Conservation (phyloP, 164 flowering plant genomes). For the Berberis vulgaris region DNA sequence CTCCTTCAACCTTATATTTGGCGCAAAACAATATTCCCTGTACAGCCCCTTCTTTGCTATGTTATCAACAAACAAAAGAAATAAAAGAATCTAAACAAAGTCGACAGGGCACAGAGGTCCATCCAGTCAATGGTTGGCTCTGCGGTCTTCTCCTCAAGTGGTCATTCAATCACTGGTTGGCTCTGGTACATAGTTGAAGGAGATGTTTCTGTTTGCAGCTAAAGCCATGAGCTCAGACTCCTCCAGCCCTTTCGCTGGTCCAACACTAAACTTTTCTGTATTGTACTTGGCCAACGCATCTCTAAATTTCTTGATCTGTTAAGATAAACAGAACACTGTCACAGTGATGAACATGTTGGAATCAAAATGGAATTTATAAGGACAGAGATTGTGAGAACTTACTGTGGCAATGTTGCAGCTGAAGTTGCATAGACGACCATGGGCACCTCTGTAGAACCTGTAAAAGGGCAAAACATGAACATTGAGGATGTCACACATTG, state of each 20-base stretch:
- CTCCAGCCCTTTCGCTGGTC: constrained; percentile 65
- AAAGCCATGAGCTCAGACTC: constrained; percentile 70
- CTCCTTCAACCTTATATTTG: too few relatives aligned
- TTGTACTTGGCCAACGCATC: constrained; percentile 71
- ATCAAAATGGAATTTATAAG: not conserved
- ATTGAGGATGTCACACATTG: constrained; percentile 76
- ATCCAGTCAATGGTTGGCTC: not conserved
- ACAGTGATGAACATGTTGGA: not conserved
- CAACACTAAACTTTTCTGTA: constrained; percentile 60
- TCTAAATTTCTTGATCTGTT: constrained; percentile 75
- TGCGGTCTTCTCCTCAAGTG: not conserved
- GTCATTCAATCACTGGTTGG: constrained; percentile 8
- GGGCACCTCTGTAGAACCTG: constrained; percentile 80
- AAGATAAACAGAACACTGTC: not conserved
- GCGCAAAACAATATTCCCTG: too few relatives aligned
- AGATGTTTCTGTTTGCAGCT: constrained; percentile 63
- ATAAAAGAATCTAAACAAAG: too few relatives aligned
- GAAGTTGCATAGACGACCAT: constrained; percentile 83
- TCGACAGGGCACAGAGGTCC: not conserved
- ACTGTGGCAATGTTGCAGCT: constrained; percentile 94
- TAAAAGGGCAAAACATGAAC: constrained; percentile 91
- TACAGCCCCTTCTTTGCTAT: too few relatives aligned
- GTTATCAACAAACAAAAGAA: too few relatives aligned
- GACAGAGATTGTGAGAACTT: constrained; percentile 15
- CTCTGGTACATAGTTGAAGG: constrained; percentile 44